Conservation (phyloP, 2,329 filamentous ascomycete genomes). For the Verticillium longisporum region DNA sequence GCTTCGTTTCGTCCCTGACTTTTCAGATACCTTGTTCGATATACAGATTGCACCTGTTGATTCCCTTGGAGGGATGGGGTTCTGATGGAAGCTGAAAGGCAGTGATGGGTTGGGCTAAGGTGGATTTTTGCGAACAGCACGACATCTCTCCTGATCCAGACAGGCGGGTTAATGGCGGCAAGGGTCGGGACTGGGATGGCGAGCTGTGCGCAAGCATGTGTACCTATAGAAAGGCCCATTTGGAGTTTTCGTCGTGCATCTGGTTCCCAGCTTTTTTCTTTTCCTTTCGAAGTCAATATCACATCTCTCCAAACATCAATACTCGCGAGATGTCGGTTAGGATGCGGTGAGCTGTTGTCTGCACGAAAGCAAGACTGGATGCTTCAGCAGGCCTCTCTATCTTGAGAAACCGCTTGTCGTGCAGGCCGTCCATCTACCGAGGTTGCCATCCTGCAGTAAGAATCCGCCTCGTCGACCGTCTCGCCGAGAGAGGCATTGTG, state of each 20-base stretch:
- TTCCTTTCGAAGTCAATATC: background rate
- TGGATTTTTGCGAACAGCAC: background rate
- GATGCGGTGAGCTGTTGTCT: too few species aligned
- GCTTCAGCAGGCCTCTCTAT: too few species aligned
- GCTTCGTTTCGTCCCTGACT: slow-evolving; percentile 16
- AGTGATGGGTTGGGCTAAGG: background rate
- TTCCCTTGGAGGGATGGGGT: slow-evolving; percentile 1
- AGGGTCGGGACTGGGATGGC: background rate
- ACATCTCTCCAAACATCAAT: background rate
- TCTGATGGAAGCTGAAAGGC: background rate
- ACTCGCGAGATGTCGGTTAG: too few species aligned
- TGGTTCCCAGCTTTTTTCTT: background rate
- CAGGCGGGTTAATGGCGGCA: background rate
- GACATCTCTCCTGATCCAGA: background rate
- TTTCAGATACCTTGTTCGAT: slow-evolving; percentile 56
- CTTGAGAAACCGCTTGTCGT: too few species aligned
- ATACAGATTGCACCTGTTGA: slow-evolving; percentile 31
- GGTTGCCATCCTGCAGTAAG: too few species aligned
- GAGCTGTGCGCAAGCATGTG: background rate
- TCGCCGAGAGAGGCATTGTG: too few species aligned
- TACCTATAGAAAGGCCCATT: background rate
- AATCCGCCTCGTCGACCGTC: too few species aligned
- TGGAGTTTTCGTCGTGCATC: background rate
- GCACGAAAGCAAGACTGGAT: too few species aligned
- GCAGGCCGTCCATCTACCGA: too few species aligned